Evolutionary conservation across 1,284 basidiomycete species (phyloP).

Genomic region (Ganoderma lingzhi): DNA sequence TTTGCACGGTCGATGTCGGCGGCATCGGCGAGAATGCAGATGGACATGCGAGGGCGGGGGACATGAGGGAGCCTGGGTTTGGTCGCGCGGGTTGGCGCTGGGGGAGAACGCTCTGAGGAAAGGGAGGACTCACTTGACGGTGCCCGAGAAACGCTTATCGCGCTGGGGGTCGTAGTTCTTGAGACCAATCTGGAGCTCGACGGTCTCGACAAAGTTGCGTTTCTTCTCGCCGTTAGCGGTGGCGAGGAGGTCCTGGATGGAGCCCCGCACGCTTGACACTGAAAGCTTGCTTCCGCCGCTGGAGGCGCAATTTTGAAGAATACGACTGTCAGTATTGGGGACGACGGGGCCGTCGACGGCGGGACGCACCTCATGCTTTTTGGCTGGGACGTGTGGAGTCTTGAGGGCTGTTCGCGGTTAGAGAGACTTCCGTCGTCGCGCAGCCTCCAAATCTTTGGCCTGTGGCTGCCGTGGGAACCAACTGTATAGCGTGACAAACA

Average conservation of each 20-base stretch:
- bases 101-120: neutral
- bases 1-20: slow-evolving; percentile 99
- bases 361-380: slow-evolving; percentile 43
- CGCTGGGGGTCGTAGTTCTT: slow-evolving; percentile 99
- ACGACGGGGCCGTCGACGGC: neutral
- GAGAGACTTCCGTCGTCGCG: slow-evolving; percentile 6
- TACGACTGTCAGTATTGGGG: neutral
- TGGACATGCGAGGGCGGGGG: slow-evolving; percentile 98
- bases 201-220: slow-evolving; percentile 92
- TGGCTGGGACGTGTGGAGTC: slow-evolving; percentile 20
- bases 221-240: slow-evolving; percentile 85
- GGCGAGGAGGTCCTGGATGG: slow-evolving; percentile 85
- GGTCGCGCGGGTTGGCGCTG: slow-evolving; percentile 18
- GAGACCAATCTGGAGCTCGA: slow-evolving; percentile 96
- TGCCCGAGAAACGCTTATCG: slow-evolving; percentile 97
- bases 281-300: slow-evolving; percentile 75
- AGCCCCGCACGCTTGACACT: slow-evolving; percentile 99
- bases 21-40: slow-evolving; percentile 99
- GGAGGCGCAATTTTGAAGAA: neutral
- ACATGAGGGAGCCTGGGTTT: slow-evolving; percentile 87
- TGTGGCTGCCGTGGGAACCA: slow-evolving; percentile 30
- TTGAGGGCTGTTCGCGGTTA: slow-evolving; percentile 30
- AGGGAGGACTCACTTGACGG: slow-evolving; percentile 77
- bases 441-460: slow-evolving; percentile 14
- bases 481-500: slow-evolving; percentile 28